Base-by-base conservation (phyloP, 768 basidiomycete genomes). In the Russula sp. region DNA sequence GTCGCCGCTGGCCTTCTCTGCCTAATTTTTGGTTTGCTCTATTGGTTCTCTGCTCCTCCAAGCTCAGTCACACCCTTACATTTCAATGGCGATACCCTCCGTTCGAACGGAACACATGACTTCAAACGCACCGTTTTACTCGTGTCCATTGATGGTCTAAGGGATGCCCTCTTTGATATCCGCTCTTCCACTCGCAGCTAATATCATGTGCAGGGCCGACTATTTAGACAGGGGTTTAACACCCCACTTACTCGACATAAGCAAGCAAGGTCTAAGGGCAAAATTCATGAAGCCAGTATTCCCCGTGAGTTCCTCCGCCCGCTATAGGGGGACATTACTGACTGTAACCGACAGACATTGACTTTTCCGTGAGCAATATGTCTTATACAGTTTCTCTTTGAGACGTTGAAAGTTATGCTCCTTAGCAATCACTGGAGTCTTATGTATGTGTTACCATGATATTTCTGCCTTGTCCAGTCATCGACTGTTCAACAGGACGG, bases 201-300 rank as follows among this genome's bases (percentile, higher is more conserved):
- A 62, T 24, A 10, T 53, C 46, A 30, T 22, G 32, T 16, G 28
- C 64, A 92, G 92, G 59, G 90, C 93, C 40, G 90, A 91, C 72
- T 95, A 95, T 71, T 80, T 96, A 28, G 90, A 94, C 72, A 81
- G 90, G 55, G 90, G 89, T 0, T 73, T 94, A 48, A 94, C 93
- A 0, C 92, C 93, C 1, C 87, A 95, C 73, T 75, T 95, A 14
- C 77, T 93, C 50, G 83, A 84, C 62, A 87, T 94, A 63, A 90
- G 90, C 71, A 83, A 88, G 75, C 80, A 87, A 71, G 94, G 94
- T 1, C 70, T 95, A n/a, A 81, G 91, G 38, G 93, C 94, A 3
- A 92, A 95, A 74, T 90, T 84, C 5, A 87, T 96, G 86, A 79
- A 80, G 54, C 90, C 94, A n/a, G 73, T 93, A 8, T 95, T 95